Percentiles rank a stretch among this genome's conserved stretches.
These are phyloP conservation scores for Arthrobotrys megalospora DNA, from an alignment of 2,329 filamentous ascomycete species.

Conservation along the genomic window DNA sequence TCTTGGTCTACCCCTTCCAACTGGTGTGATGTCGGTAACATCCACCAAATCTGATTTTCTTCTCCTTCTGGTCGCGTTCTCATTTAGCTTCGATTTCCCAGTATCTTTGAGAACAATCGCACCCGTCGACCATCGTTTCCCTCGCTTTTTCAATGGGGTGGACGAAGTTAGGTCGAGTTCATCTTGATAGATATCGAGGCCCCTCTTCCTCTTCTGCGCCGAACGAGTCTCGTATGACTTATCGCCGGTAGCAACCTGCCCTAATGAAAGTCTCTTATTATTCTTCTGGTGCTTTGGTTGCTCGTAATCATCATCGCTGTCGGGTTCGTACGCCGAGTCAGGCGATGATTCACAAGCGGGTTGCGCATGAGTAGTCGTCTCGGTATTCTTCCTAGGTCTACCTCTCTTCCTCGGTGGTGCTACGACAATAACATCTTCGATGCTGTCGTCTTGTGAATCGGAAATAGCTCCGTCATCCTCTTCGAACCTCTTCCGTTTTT, in stretches of 20 bases:
- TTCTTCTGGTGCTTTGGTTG: conserved; percentile 18
- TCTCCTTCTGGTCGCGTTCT: conserved; percentile 1
- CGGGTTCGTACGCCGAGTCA: conserved; percentile 42
- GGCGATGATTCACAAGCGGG: neutral
- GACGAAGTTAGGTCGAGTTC: conserved; percentile 50
- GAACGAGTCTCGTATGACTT: conserved; percentile 3
- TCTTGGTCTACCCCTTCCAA: conserved; percentile 17
- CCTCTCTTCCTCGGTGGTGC: conserved; percentile 38
- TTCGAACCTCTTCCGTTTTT: neutral
- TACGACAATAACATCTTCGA: neutral
- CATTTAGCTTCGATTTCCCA: conserved; percentile 39
- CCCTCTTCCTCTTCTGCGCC: neutral
- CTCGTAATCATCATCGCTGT: conserved; percentile 26
- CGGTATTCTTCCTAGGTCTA: conserved; percentile 39
- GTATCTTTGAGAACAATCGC: conserved; percentile 8
- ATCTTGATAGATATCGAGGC: conserved; percentile 51
- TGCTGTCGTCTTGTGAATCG: conserved; percentile 1
- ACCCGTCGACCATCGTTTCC: neutral
- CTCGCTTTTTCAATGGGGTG: neutral
- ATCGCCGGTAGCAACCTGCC: neutral
- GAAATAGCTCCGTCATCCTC: neutral
- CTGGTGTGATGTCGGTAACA: neutral
- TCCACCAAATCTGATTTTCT: conserved; percentile 11
- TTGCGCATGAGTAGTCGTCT: neutral
- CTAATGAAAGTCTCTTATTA: neutral